Evolutionary conservation across 1,284 basidiomycete genomes (phyloP), one percentile per base, ranked within the genome.

Genomic region (Apiotrichum laibachii): DNA sequence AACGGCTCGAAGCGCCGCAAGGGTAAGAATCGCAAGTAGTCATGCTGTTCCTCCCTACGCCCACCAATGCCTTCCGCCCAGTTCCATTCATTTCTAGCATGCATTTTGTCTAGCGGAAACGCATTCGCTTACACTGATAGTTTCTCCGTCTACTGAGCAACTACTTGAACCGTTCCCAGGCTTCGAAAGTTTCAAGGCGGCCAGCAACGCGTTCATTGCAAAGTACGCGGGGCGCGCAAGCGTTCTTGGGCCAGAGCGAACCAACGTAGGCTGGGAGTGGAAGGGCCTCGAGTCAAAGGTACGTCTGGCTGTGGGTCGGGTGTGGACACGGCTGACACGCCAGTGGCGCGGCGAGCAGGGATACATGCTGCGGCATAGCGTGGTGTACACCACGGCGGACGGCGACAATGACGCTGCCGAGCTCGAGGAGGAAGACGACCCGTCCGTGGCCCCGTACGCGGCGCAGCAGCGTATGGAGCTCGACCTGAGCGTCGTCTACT

Each of bases 201-300:
- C 51, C 40, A 43, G 53, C 18, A 50, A 39, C 5, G 55, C 45
- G 0, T 62, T 65, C 31, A 45, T 60, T 15, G 40, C 34, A 31
- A 57, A 60, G 58, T 65, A 64, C 37, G 49, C 26, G 4, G 39
- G 18, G 16, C 16, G 37, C 47, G 42, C 46, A n/a, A 15, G 16
- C 9, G 22, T 5, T 4, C 46, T 40, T 0, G 65, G 66, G 7
- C 63, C 64, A 2, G 55, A 53, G 40, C 44, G 66, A 40, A 71
- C 60, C 16, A 71, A 69, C 51, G 55, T 31, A 15, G 69, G 69
- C 13, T 71, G 69, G 68, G 58, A 61, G 45, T 70, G 67, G 71
- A 34, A 45, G n/a, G 43, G 13, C 19, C 53, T 53, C 55, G 57
- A 58, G 35, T 46, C 63, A 35, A 61, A 57, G 47, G 66, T 67